Conservation (phyloP, 2,329 filamentous ascomycete genomes). For the Pseudocercospora cruenta region DNA sequence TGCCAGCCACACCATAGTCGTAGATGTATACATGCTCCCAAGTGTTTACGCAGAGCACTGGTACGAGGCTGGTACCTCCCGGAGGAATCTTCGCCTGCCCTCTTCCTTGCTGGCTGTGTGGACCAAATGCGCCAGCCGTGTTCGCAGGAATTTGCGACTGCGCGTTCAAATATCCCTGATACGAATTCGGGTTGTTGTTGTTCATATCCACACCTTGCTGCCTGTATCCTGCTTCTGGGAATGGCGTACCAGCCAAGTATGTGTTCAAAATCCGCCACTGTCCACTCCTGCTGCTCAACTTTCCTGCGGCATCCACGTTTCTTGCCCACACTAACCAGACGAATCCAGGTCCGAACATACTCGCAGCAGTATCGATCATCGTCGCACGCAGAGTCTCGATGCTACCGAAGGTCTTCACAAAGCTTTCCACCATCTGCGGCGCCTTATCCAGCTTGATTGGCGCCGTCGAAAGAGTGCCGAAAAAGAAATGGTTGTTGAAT, state of each 20-base stretch:
- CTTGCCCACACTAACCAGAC: slow-evolving; percentile 77
- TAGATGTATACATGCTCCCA: slow-evolving; percentile 94
- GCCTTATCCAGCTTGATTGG: slow-evolving; percentile 57
- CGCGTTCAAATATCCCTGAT: slow-evolving; percentile 27
- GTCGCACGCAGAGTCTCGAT: slow-evolving; percentile 80
- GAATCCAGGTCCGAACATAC: slow-evolving; percentile 97
- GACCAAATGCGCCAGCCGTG: slow-evolving; percentile 46
- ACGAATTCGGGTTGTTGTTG: slow-evolving; percentile 48
- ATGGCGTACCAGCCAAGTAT: slow-evolving; percentile 89
- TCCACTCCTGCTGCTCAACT: slow-evolving; percentile 43
- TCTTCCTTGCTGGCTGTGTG: slow-evolving; percentile 32
- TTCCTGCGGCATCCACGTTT: slow-evolving; percentile 39
- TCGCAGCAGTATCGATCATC: slow-evolving; percentile 76
- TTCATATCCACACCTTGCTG: slow-evolving; percentile 71
- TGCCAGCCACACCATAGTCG: slow-evolving; percentile 78
- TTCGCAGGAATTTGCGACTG: slow-evolving; percentile 36
- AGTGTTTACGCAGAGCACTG: slow-evolving; percentile 88
- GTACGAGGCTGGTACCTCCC: slow-evolving; percentile 70
- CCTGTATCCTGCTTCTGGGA: slow-evolving; percentile 81
- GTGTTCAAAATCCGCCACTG: slow-evolving; percentile 75
- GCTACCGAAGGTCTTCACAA: slow-evolving; percentile 76
- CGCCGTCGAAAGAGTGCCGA: slow-evolving; percentile 50
- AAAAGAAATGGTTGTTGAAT: slow-evolving; percentile 88
- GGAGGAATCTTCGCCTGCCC: slow-evolving; percentile 55
- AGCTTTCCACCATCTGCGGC: slow-evolving; percentile 57